Evolutionary conservation across 306 rosid species (phyloP).

Genomic region (Lathyrus oleraceus): DNA sequence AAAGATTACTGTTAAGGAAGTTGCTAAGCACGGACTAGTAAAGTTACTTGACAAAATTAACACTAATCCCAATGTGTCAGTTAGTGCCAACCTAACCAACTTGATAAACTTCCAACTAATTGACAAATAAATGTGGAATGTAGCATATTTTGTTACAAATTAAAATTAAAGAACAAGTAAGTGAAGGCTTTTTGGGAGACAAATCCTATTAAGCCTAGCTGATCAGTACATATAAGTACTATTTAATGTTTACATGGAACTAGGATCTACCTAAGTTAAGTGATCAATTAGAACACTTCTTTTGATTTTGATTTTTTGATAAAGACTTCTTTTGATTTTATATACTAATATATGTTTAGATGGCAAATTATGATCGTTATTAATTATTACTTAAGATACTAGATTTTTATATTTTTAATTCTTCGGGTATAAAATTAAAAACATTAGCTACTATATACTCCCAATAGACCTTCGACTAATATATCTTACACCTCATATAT

Average conservation of each 20-base stretch:
- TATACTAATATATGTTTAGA: background rate
- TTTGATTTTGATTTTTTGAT: background rate
- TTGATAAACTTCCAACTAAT: constrained; percentile 7
- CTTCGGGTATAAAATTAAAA: background rate
- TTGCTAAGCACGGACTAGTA: constrained; percentile 30
- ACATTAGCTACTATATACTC: no score
- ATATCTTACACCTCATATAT: background rate
- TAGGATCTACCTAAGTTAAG: constrained; percentile 27
- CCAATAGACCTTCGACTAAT: background rate
- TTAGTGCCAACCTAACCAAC: constrained; percentile 20
- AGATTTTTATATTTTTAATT: background rate
- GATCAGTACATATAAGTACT: background rate
- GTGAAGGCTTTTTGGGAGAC: constrained; percentile 11
- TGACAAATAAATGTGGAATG: constrained; percentile 18
- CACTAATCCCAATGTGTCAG: constrained; percentile 13
- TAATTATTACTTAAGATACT: background rate
- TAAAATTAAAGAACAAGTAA: constrained; percentile 17
- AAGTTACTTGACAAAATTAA: constrained; percentile 31
- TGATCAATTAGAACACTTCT: constrained; percentile 33
- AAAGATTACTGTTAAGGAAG: constrained; percentile 26
- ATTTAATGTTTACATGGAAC: background rate
- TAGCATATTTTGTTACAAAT: background rate
- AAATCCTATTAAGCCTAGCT: constrained; percentile 36
- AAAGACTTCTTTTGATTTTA: constrained; percentile 5
- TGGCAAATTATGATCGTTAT: background rate